Base-by-base conservation (phyloP, 2,329 filamentous ascomycete genomes). In the Trichothecium sympodiale region DNA sequence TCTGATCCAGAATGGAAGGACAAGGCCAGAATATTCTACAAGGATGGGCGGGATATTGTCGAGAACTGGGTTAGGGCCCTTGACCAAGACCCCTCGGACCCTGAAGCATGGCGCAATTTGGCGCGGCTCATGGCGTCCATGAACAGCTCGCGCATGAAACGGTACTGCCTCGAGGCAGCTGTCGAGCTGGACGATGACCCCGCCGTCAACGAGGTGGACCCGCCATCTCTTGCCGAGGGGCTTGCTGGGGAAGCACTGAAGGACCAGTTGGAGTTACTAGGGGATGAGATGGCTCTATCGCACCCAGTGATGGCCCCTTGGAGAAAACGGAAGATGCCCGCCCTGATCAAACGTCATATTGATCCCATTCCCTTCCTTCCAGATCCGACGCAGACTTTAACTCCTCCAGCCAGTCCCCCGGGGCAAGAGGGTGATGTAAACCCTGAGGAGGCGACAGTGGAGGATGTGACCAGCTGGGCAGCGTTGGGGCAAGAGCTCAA, bases 161-260 rank as follows among this genome's bases (percentile, higher is more conserved):
- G 77, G 26, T 81, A 73, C 47, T 80, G 76, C 39, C 57, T 81
- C 3, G 77, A 81, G 48, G 73, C 77, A 23, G 76, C 77, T 5
- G 71, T 81, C 23, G 77, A 81, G 51, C 57, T 80, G 27, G 77
- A 81, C 43, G 77, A 81, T 46, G 77, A 81, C 44, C 77, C 77
- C 0, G 65, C 75, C 3, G 59, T 78, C 2, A 64, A 66, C 18
- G 75, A 80, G 41, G 68, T 80, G 10, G 69, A 76, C 23, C 76
- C 77, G 0, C 71, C 72, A 0, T 77, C 75, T 1, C 55, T 80
- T 12, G 74, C 75, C 29, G 77, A 81, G 46, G 72, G 65, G 0
- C 67, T 78, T 40, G 75, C 76, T 0, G 77, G 77, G 4, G 70
- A 77, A 45, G 71, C 79, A 46, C 52, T 81, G 33, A 77, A 72